Percentiles rank a stretch among this genome's conserved stretches.
Evolutionary conservation across 179 eudicot species (phyloP).

Genomic region (Silene vulgaris): DNA sequence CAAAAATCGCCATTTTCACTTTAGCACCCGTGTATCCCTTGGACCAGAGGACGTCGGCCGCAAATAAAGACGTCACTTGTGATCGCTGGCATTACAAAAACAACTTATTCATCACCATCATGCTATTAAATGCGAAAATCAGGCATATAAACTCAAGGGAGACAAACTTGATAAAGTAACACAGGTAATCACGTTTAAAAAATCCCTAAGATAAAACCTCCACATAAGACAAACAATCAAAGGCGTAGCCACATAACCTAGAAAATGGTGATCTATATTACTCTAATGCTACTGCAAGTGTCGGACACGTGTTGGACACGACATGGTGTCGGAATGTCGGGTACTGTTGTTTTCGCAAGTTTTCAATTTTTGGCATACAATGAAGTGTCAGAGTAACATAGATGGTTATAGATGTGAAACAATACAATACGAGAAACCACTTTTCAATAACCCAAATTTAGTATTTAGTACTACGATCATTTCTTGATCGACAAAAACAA

Average conservation of each 20-base stretch:
- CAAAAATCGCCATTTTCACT: conserved; percentile 97
- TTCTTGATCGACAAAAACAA: background rate
- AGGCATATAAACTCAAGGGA: background rate
- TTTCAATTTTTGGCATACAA: too few species aligned
- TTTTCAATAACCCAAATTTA: background rate
- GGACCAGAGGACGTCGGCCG: conserved; percentile 82
- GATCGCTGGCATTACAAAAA: conserved; percentile 55
- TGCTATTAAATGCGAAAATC: background rate
- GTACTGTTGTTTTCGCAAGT: too few species aligned
- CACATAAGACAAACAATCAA: conserved; percentile 3
- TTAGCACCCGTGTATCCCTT: conserved; percentile 89
- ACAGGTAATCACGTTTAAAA: background rate
- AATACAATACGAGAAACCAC: background rate
- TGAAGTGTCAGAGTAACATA: too few species aligned
- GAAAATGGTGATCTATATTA: background rate
- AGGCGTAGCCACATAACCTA: background rate
- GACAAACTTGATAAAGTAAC: background rate
- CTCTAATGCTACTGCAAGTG: too few species aligned
- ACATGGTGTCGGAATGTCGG: too few species aligned
- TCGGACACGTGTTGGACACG: too few species aligned
- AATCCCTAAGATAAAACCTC: background rate
- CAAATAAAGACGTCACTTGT: conserved; percentile 90
- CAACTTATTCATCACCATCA: background rate
- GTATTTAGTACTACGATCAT: background rate
- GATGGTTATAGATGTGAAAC: background rate